Evolutionary conservation across 2,329 filamentous ascomycete genomes (phyloP).

Genomic region (Byssoonygena ceratinophila): DNA sequence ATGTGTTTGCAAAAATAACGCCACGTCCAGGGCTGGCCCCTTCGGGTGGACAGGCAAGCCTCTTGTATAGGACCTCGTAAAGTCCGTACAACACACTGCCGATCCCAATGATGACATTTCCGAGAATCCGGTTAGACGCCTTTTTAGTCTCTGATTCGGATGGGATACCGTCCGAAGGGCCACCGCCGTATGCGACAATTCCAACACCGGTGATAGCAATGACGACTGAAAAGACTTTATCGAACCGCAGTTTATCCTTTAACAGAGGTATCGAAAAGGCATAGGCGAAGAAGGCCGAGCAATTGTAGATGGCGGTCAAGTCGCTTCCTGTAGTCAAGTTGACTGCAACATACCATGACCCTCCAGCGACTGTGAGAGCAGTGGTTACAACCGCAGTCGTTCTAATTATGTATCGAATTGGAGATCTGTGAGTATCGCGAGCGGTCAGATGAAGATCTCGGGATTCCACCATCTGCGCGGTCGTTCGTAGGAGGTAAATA

Average conservation of each 20-base stretch:
- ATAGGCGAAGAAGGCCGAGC: constrained; percentile 96
- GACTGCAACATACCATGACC: constrained; percentile 93
- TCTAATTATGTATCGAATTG: constrained; percentile 62
- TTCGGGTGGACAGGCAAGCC: constrained; percentile 82
- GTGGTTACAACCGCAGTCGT: constrained; percentile 75
- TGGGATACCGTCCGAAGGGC: constrained; percentile 41
- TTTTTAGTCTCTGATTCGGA: constrained; percentile 32
- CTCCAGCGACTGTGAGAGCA: constrained; percentile 77
- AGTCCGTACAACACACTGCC: constrained; percentile 90
- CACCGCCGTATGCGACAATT: constrained; percentile 88
- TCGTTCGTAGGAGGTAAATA: constrained; percentile 51
- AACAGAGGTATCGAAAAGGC: constrained; percentile 88
- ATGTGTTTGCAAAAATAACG: constrained; percentile 89
- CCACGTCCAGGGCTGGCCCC: constrained; percentile 74
- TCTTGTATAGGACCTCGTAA: constrained; percentile 96
- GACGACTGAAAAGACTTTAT: constrained; percentile 76
- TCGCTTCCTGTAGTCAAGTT: constrained; percentile 87
- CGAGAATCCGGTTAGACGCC: constrained; percentile 59
- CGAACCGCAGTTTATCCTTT: constrained; percentile 68
- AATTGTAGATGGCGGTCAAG: constrained; percentile 97
- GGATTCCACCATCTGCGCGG: constrained; percentile 75
- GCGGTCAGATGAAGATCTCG: constrained; percentile 56
- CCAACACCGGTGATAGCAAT: constrained; percentile 84
- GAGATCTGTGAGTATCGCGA: constrained; percentile 35
- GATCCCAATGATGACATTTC: constrained; percentile 83